Conservation (phyloP, 257 asterid species). For the Eucommia ulmoides region DNA sequence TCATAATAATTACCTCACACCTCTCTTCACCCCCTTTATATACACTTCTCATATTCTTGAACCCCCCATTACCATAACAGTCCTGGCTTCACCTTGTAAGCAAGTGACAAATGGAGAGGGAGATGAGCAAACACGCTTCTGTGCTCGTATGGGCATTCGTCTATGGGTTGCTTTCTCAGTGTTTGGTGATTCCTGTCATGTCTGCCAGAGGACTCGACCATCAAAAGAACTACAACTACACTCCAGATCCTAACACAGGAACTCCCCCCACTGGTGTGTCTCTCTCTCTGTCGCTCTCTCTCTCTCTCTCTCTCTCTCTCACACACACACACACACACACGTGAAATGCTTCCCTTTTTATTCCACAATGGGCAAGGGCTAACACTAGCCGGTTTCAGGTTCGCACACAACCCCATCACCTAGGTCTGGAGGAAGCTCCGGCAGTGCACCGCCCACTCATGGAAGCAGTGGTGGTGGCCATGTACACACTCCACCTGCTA, state of each 20-base stretch:
- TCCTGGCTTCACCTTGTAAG: too few relatives aligned
- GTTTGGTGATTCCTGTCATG: conserved; percentile 25
- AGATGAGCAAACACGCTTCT: conserved; percentile 25
- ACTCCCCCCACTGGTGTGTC: conserved; percentile 38
- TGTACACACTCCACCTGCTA: conserved; percentile 40
- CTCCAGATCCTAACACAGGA: conserved; percentile 41
- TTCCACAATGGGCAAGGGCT: neutral
- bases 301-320: too few relatives aligned
- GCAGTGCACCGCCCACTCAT: conserved; percentile 24
- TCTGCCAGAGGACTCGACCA: conserved; percentile 32
- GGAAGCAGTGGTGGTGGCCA: conserved; percentile 31
- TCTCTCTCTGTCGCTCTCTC: neutral
- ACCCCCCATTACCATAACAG: too few relatives aligned
- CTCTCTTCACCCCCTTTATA: too few relatives aligned
- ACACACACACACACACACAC: neutral
- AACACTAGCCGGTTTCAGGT: conserved; percentile 21
- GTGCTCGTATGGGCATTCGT: conserved; percentile 37
- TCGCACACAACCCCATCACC: conserved; percentile 28
- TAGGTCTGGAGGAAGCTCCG: conserved; percentile 37
- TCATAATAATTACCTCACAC: too few relatives aligned
- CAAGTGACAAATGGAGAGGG: conserved; percentile 30
- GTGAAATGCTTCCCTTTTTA: neutral
- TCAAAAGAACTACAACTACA: conserved; percentile 50
- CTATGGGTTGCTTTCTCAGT: conserved; percentile 43
- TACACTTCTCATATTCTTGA: too few relatives aligned